These are phyloP conservation scores for Peterozyma toletana DNA, from an alignment of 805 yeast species.

Conservation along the genomic window DNA sequence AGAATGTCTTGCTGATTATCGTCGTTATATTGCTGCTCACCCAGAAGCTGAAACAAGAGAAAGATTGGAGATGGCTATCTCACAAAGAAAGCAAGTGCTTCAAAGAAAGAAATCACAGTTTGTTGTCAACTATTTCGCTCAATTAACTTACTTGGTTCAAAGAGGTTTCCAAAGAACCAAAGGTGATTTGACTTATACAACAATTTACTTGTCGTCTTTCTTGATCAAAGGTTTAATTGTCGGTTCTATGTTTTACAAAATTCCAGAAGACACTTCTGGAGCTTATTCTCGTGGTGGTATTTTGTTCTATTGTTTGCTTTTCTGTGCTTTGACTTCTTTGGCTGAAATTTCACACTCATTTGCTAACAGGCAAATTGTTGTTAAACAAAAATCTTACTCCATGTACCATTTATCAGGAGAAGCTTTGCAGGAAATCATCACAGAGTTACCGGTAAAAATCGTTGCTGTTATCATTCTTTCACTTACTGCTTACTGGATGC, in stretches of 20 bases:
- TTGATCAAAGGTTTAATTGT: conserved; percentile 50
- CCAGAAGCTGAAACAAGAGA: conserved; percentile 26
- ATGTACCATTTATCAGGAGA: conserved; percentile 64
- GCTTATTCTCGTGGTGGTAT: conserved; percentile 59
- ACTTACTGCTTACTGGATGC: conserved; percentile 41
- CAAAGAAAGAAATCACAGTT: conserved; percentile 30
- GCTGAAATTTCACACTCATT: conserved; percentile 57
- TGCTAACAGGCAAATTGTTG: conserved; percentile 54
- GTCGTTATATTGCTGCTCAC: conserved; percentile 32
- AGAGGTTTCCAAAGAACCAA: conserved; percentile 48
- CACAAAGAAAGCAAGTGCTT: conserved; percentile 34
- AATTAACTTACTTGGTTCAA: conserved; percentile 40
- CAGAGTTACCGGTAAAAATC: conserved; percentile 51
- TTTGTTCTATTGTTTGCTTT: conserved; percentile 52
- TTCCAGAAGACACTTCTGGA: conserved; percentile 41
- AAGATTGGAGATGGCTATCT: conserved; percentile 30
- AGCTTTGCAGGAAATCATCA: conserved; percentile 47
- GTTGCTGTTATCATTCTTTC: conserved; percentile 41
- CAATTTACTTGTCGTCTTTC: conserved; percentile 47
- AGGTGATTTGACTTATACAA: conserved; percentile 51
- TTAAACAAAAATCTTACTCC: conserved; percentile 57
- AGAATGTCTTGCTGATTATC: conserved; percentile 25
- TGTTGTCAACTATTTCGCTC: conserved; percentile 39
- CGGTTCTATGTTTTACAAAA: conserved; percentile 53
- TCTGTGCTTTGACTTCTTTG: conserved; percentile 51